Evolutionary conservation across 2,329 filamentous ascomycete species (phyloP).

Genomic region (Aspergillus ruber): DNA sequence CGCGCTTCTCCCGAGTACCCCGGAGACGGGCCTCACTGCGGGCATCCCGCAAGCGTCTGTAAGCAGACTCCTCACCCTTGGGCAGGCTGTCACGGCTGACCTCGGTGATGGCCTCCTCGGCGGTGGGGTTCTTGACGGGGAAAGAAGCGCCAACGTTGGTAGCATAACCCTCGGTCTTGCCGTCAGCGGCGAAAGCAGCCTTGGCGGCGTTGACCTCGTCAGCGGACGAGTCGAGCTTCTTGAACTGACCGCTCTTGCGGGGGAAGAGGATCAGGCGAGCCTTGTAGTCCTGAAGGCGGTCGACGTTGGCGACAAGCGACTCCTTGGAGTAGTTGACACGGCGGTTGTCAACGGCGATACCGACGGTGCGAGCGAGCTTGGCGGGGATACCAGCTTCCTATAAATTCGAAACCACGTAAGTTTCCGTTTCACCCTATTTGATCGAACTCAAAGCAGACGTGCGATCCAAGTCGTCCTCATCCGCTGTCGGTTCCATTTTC

Average conservation of each 20-base stretch:
- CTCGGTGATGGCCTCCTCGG: constrained; percentile 58
- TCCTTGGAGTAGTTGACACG: constrained; percentile 97
- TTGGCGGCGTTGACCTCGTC: constrained; percentile 70
- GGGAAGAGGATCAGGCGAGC: constrained; percentile 95
- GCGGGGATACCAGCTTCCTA: constrained; percentile 93
- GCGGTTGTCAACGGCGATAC: constrained; percentile 93
- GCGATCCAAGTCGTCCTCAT: background rate
- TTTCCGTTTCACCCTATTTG: constrained; percentile 1
- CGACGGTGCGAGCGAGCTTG: constrained; percentile 90
- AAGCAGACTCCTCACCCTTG: constrained; percentile 77
- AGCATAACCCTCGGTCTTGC: constrained; percentile 48
- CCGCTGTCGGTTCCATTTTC: background rate
- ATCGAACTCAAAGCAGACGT: background rate
- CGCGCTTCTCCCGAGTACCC: constrained; percentile 89
- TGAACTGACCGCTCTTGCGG: constrained; percentile 86
- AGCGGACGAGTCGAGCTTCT: constrained; percentile 83
- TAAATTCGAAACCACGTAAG: constrained; percentile 20
- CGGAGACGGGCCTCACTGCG: constrained; percentile 75
- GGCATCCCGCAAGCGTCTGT: constrained; percentile 74
- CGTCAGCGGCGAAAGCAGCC: constrained; percentile 44
- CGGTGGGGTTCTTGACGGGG: constrained; percentile 62
- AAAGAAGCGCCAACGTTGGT: constrained; percentile 54
- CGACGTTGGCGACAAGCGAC: constrained; percentile 88
- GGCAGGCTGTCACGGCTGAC: constrained; percentile 78
- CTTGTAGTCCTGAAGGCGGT: constrained; percentile 96